Evolutionary conservation across 2,329 filamentous ascomycete species (phyloP).

Genomic region (Fusarium euwallaceae): DNA sequence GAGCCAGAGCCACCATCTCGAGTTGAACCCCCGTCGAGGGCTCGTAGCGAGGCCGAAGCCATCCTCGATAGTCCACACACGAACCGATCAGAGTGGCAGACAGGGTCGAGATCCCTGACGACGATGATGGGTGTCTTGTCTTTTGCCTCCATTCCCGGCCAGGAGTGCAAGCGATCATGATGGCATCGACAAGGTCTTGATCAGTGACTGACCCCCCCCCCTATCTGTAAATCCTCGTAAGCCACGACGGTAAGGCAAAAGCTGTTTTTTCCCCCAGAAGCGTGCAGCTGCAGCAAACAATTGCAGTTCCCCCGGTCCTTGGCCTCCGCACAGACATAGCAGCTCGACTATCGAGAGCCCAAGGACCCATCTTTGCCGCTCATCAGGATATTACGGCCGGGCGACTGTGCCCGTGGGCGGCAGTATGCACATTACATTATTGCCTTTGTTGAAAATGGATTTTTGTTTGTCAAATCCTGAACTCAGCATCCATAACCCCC

Average conservation of each 20-base stretch:
- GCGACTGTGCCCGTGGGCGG: slow-evolving; percentile 1
- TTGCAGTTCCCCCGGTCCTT: slow-evolving; percentile 19
- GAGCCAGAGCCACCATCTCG: slow-evolving; percentile 30
- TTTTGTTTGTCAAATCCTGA: slow-evolving; percentile 32
- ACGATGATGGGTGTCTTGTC: slow-evolving; percentile 10
- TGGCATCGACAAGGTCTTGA: slow-evolving; percentile 26
- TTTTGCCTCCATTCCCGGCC: slow-evolving; percentile 26
- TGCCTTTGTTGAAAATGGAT: slow-evolving; percentile 19
- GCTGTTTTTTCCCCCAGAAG: slow-evolving; percentile 34
- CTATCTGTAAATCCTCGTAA: neutral
- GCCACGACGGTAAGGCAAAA: slow-evolving; percentile 28
- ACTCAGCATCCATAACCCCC: slow-evolving; percentile 18
- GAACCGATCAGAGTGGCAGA: slow-evolving; percentile 13
- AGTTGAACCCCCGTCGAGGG: neutral
- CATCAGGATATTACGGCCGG: slow-evolving; percentile 18
- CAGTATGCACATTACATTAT: slow-evolving; percentile 5
- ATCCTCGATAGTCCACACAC: slow-evolving; percentile 36
- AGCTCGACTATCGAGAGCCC: slow-evolving; percentile 13
- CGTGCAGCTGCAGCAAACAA: slow-evolving; percentile 43
- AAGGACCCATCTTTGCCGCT: neutral
- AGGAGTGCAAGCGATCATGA: slow-evolving; percentile 19
- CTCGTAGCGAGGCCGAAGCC: slow-evolving; percentile 29
- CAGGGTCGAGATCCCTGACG: slow-evolving; percentile 17
- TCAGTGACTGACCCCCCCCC: slow-evolving; percentile 5
- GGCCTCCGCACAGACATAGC: slow-evolving; percentile 37